Conservation (phyloP, 345 rosid genomes). For the Citropsis articulata region DNA sequence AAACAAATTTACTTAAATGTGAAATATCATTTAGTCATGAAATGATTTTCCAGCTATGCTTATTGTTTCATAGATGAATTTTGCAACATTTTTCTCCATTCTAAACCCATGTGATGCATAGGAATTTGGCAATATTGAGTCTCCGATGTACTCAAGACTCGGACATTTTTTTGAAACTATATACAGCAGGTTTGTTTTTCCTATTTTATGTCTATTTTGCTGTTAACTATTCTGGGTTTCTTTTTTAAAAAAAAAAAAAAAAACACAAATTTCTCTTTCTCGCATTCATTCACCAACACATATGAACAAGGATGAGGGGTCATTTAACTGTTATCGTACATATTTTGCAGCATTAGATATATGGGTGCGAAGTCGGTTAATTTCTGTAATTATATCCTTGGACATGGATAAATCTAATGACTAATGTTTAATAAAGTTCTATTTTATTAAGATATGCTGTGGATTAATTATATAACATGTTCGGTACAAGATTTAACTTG, state of each 20-base stretch:
- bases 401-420: neutral
- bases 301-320: neutral
- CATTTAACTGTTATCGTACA: neutral
- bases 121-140: conserved; percentile 93
- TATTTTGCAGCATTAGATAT: neutral
- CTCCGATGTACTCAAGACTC: conserved; percentile 77
- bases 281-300: neutral
- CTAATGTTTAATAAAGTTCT: neutral
- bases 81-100: neutral
- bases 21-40: conserved; percentile 3
- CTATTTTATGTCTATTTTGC: neutral
- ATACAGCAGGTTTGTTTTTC: conserved; percentile 57
- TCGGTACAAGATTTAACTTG: neutral
- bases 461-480: neutral
- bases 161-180: conserved; percentile 69
- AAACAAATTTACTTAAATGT: neutral
- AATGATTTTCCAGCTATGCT: neutral
- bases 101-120: conserved; percentile 31
- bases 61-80: neutral
- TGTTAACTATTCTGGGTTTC: conserved; percentile 6
- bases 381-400: neutral
- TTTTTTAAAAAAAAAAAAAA: neutral
- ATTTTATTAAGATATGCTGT: neutral
- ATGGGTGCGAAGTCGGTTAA: neutral
- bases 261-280: neutral